Evolutionary conservation across 2,329 filamentous ascomycete species (phyloP).

Genomic region (Ophiostoma fasciatum): DNA sequence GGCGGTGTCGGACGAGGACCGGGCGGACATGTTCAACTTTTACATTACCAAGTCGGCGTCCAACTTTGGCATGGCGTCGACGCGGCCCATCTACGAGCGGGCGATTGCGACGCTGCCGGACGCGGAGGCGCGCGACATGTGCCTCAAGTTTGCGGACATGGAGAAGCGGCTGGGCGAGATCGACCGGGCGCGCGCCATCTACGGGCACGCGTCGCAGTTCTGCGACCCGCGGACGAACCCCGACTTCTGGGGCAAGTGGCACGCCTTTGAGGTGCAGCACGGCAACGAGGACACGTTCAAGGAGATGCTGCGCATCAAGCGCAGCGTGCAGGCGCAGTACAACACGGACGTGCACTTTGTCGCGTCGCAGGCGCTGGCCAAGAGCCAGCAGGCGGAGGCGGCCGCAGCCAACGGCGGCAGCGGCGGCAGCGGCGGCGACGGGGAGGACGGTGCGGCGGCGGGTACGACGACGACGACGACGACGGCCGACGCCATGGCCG

Average conservation of each 20-base stretch:
- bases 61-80: slow-evolving; percentile 93
- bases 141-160: slow-evolving; percentile 80
- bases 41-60: slow-evolving; percentile 85
- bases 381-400: slow-evolving; percentile 49
- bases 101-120: slow-evolving; percentile 91
- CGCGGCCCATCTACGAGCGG: slow-evolving; percentile 87
- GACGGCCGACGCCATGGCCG: slow-evolving; percentile 71
- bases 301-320: slow-evolving; percentile 96
- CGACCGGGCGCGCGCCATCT: slow-evolving; percentile 87
- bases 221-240: slow-evolving; percentile 86
- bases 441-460: slow-evolving; percentile 28
- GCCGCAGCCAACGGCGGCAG: slow-evolving; percentile 17
- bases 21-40: slow-evolving; percentile 96
- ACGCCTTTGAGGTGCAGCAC: slow-evolving; percentile 91
- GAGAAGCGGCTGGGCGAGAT: slow-evolving; percentile 45
- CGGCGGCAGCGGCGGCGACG: slow-evolving; percentile 26
- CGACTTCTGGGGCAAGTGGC: slow-evolving; percentile 93
- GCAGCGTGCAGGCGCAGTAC: slow-evolving; percentile 93
- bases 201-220: slow-evolving; percentile 92
- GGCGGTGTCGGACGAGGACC: slow-evolving; percentile 86
- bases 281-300: slow-evolving; percentile 99
- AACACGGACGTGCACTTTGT: slow-evolving; percentile 99
- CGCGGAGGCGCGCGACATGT: slow-evolving; percentile 90
- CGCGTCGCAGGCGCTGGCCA: slow-evolving; percentile 82
- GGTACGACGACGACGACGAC: slow-evolving; percentile 27